These are phyloP conservation scores for Fusarium sacchari DNA, from an alignment of 2,329 filamentous ascomycete genomes.

Conservation along the genomic window DNA sequence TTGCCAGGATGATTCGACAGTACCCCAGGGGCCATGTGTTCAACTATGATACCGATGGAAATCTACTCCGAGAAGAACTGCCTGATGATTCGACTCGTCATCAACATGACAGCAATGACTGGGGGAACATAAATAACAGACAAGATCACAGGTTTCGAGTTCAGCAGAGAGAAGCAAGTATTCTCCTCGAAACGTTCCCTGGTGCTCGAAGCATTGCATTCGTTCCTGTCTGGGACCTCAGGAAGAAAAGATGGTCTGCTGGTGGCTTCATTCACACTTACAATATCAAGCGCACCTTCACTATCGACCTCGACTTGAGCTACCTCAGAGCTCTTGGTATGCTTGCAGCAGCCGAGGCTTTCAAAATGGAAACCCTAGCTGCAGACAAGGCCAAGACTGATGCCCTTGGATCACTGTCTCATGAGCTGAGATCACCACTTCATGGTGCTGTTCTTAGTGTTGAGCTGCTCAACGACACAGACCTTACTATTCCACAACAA, in stretches of 20 bases:
- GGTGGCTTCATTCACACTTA: constrained; percentile 62
- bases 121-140: background rate
- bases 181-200: constrained; percentile 52
- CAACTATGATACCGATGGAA: constrained; percentile 54
- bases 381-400: constrained; percentile 64
- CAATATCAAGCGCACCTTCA: constrained; percentile 55
- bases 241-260: constrained; percentile 59
- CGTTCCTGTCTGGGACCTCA: constrained; percentile 59
- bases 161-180: constrained; percentile 28
- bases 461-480: constrained; percentile 64
- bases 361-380: constrained; percentile 52
- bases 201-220: constrained; percentile 58
- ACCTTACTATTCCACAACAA: constrained; percentile 57
- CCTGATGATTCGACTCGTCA: constrained; percentile 32
- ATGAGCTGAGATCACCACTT: constrained; percentile 69
- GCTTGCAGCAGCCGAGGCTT: constrained; percentile 66
- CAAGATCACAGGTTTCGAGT: constrained; percentile 7
- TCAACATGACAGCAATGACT: background rate
- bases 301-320: constrained; percentile 58
- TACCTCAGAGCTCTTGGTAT: constrained; percentile 63
- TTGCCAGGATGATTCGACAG: constrained; percentile 54
- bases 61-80: constrained; percentile 46
- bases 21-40: constrained; percentile 60
- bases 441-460: constrained; percentile 67
- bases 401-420: constrained; percentile 68